These are phyloP conservation scores for Vicia faba DNA, from an alignment of 306 rosid genomes.

Conservation along the genomic window DNA sequence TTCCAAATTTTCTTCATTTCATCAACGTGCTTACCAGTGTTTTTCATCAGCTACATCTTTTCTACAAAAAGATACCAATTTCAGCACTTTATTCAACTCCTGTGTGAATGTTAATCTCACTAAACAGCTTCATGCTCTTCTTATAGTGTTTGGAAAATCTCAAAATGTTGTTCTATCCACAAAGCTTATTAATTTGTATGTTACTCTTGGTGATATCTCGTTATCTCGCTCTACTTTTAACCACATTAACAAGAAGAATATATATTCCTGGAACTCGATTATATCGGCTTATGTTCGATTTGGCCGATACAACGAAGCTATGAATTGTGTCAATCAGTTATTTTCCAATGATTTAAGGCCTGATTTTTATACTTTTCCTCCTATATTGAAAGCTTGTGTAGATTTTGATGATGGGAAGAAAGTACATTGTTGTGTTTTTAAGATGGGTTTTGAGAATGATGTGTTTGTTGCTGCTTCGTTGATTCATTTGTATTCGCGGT, in stretches of 20 bases:
- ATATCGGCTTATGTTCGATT: slow-evolving; percentile 41
- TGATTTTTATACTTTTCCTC: slow-evolving; percentile 51
- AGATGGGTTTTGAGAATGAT: slow-evolving; percentile 50
- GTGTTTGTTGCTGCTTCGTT: slow-evolving; percentile 52
- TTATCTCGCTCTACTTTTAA: slow-evolving; percentile 32
- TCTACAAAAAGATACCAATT: slow-evolving; percentile 1
- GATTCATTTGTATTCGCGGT: slow-evolving; percentile 46
- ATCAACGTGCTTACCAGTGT: slow-evolving; percentile 8
- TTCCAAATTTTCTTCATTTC: not conserved
- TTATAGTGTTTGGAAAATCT: slow-evolving; percentile 41
- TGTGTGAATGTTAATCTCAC: slow-evolving; percentile 30
- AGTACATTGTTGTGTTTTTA: slow-evolving; percentile 45
- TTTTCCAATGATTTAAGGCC: slow-evolving; percentile 36
- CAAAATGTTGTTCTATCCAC: slow-evolving; percentile 43
- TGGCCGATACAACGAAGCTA: slow-evolving; percentile 32
- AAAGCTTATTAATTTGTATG: slow-evolving; percentile 49
- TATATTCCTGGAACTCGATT: slow-evolving; percentile 52
- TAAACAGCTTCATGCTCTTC: slow-evolving; percentile 45
- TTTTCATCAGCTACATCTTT: slow-evolving; percentile 26
- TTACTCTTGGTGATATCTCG: slow-evolving; percentile 19
- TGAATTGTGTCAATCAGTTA: slow-evolving; percentile 34
- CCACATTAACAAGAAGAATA: slow-evolving; percentile 42
- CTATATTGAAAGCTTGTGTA: slow-evolving; percentile 45
- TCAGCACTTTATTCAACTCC: slow-evolving; percentile 30
- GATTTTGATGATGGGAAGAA: slow-evolving; percentile 41